Percentiles rank a stretch among this genome's conserved stretches.
Evolutionary conservation across 257 asterid genomes (phyloP).

Genomic region (Ilex asprella): DNA sequence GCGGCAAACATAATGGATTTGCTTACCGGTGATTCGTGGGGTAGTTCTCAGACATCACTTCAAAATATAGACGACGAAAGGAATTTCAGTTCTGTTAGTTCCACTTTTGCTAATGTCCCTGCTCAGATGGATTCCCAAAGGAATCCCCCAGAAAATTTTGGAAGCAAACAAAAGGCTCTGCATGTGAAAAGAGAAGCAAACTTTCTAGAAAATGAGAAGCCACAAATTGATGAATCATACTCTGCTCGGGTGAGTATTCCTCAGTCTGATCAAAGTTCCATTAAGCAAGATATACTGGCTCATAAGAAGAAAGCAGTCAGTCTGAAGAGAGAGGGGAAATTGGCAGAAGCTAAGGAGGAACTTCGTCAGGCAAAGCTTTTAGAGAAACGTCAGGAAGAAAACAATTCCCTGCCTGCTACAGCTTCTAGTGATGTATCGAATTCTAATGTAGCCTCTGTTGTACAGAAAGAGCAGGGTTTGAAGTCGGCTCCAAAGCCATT

Average conservation of each 20-base stretch:
- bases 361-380: conserved; percentile 76
- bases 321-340: conserved; percentile 82
- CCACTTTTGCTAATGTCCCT: conserved; percentile 9
- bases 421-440: conserved; percentile 26
- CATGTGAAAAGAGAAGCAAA: conserved; percentile 28
- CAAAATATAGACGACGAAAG: background rate
- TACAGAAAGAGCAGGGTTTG: conserved; percentile 44
- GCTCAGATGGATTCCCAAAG: conserved; percentile 19
- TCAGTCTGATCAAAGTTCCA: conserved; percentile 27
- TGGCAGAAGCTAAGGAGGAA: conserved; percentile 94
- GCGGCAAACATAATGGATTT: background rate
- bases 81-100: background rate
- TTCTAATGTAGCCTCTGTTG: conserved; percentile 33
- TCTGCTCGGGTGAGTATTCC: conserved; percentile 26
- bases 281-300: conserved; percentile 56
- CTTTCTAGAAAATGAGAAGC: conserved; percentile 26
- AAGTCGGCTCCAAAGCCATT: conserved; percentile 49
- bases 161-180: conserved; percentile 17
- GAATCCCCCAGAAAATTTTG: conserved; percentile 19
- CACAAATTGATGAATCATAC: conserved; percentile 11
- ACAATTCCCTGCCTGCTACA: conserved; percentile 22
- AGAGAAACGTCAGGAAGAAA: conserved; percentile 54
- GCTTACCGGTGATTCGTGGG: background rate
- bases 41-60: background rate
- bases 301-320: conserved; percentile 79